These are phyloP conservation scores for Daldinia decipiens DNA, from an alignment of 495 filamentous ascomycete genomes.

Conservation along the genomic window DNA sequence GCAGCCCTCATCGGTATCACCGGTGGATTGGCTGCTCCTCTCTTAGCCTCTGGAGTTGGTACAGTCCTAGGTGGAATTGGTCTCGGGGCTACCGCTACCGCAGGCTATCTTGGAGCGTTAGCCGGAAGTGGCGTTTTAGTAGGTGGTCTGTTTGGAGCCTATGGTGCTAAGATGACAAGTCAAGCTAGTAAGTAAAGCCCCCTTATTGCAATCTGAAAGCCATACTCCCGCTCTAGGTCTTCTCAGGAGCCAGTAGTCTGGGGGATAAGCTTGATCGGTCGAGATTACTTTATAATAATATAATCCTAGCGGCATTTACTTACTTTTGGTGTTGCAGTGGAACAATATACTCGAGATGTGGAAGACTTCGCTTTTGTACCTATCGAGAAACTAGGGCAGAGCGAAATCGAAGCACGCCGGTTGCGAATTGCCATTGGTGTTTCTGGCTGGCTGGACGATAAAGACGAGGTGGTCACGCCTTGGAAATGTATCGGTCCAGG, in stretches of 20 bases:
- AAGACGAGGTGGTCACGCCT: slow-evolving; percentile 75
- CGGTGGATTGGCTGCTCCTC: slow-evolving; percentile 83
- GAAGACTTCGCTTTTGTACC: slow-evolving; percentile 92
- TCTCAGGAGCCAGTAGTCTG: background rate
- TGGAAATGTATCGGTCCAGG: slow-evolving; percentile 80
- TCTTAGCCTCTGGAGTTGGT: slow-evolving; percentile 87
- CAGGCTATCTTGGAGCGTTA: slow-evolving; percentile 81
- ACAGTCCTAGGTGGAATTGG: slow-evolving; percentile 85
- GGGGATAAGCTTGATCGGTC: background rate
- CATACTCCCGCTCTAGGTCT: background rate
- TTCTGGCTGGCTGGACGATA: slow-evolving; percentile 82
- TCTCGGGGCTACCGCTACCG: slow-evolving; percentile 76
- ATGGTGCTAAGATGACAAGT: slow-evolving; percentile 84
- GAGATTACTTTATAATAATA: background rate
- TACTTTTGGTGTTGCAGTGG: slow-evolving; percentile 65
- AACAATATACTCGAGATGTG: slow-evolving; percentile 86
- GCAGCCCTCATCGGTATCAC: slow-evolving; percentile 86
- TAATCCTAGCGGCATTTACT: slow-evolving; percentile 56
- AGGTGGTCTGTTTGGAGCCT: slow-evolving; percentile 87
- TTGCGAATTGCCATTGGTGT: slow-evolving; percentile 85
- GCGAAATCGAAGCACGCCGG: slow-evolving; percentile 61
- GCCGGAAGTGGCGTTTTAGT: slow-evolving; percentile 83
- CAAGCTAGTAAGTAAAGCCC: slow-evolving; percentile 49
- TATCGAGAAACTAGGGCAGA: slow-evolving; percentile 57
- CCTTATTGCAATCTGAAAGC: slow-evolving; percentile 48